These are phyloP conservation scores for Candida albicans DNA, from an alignment of 1,139 yeast genomes.

Conservation along the genomic window DNA sequence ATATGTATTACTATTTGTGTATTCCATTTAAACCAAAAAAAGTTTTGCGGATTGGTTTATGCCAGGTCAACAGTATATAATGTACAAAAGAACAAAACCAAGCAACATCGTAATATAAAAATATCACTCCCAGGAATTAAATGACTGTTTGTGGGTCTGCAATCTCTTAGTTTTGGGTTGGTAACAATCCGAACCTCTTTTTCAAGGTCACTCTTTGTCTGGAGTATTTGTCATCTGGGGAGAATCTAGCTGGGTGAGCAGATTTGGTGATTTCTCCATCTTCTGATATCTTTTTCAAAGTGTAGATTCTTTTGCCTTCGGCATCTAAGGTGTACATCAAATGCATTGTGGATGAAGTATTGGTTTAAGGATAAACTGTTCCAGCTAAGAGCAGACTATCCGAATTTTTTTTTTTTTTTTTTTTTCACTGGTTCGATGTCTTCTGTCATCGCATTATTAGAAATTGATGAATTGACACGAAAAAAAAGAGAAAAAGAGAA, in stretches of 20 bases:
- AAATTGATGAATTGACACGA: no score
- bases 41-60: not conserved
- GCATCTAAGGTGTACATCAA: conserved; percentile 95
- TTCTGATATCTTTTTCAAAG: conserved; percentile 78
- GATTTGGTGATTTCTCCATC: conserved; percentile 95
- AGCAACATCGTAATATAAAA: no score
- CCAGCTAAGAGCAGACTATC: not conserved
- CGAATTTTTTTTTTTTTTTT: not conserved
- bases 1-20: not conserved
- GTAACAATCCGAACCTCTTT: conserved; percentile 88
- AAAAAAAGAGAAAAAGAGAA: no score
- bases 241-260: conserved; percentile 99
- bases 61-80: not conserved
- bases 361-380: conserved; percentile 16
- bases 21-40: not conserved
- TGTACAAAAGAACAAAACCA: not conserved
- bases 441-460: no score
- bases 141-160: no score
- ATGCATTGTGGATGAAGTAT: conserved; percentile 62
- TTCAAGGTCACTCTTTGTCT: conserved; percentile 98
- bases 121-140: no score
- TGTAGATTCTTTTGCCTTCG: conserved; percentile 95
- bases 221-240: conserved; percentile 99
- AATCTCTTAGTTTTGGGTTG: conserved; percentile 65
- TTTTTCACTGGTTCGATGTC: no score